These are phyloP conservation scores for Dendrostoma leiphaemia DNA, from an alignment of 2,329 filamentous ascomycete genomes.

Conservation along the genomic window DNA sequence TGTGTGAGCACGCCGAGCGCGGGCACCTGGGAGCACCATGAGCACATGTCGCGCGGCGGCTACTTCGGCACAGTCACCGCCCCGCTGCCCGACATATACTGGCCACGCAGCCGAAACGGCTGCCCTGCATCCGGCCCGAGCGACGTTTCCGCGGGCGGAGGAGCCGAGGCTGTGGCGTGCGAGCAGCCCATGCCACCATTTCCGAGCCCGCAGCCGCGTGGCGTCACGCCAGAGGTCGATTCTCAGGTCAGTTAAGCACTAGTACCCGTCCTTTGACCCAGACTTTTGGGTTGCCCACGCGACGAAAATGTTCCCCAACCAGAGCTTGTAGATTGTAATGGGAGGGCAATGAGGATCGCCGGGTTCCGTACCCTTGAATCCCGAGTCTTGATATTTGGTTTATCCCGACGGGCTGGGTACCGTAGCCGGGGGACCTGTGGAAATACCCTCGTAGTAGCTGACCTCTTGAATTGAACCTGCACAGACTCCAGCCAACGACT, in stretches of 20 bases:
- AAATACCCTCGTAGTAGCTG: conserved; percentile 1
- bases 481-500: background rate
- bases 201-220: background rate
- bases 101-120: background rate
- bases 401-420: conserved; percentile 12
- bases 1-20: background rate
- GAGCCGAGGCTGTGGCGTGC: background rate
- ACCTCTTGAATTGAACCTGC: background rate
- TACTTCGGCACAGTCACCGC: conserved; percentile 9
- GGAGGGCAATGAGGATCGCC: conserved; percentile 7
- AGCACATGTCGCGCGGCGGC: background rate
- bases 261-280: background rate
- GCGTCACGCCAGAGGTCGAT: background rate
- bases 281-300: too few relatives aligned
- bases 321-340: too few relatives aligned
- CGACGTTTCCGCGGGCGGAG: background rate
- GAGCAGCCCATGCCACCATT: background rate
- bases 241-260: background rate
- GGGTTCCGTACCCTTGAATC: conserved; percentile 3
- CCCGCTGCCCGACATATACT: conserved; percentile 6
- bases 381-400: background rate
- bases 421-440: background rate
- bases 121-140: background rate
- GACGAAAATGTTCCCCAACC: too few relatives aligned
- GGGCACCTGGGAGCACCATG: background rate